Conservation (phyloP, 192 early-diverging fungal genomes). For the Linnemannia exigua region DNA sequence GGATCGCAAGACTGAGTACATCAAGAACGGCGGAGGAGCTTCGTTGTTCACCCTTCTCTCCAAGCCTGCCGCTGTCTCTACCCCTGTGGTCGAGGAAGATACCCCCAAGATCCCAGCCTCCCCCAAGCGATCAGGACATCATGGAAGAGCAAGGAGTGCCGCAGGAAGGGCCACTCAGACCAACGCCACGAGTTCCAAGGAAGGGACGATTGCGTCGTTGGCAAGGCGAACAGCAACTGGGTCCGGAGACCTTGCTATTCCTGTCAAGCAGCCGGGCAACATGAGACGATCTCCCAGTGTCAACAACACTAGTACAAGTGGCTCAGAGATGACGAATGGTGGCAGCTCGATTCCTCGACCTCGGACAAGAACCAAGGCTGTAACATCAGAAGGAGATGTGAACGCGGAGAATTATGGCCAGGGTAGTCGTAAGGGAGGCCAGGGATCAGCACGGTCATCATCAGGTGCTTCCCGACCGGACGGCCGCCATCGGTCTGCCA, state of each 20-base stretch:
- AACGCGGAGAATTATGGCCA: not conserved
- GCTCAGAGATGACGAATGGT: not conserved
- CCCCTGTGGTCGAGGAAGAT: conserved; percentile 4
- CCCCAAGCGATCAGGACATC: conserved; percentile 5
- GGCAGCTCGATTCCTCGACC: conserved; percentile 37
- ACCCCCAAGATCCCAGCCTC: not conserved
- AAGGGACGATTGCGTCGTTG: not conserved
- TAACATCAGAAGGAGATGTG: conserved; percentile 27
- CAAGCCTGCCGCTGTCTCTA: not conserved
- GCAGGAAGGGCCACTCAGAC: not conserved
- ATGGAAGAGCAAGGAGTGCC: conserved; percentile 4
- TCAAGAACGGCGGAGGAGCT: conserved; percentile 30
- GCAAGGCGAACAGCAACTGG: not conserved
- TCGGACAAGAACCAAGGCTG: conserved; percentile 26
- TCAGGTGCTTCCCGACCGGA: not conserved
- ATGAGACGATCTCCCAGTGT: not conserved
- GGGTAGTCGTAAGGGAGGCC: not conserved
- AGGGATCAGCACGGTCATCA: conserved; percentile 2
- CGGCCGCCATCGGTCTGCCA: not conserved
- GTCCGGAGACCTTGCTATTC: not conserved
- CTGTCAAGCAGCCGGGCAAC: not conserved
- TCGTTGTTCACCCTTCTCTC: not conserved
- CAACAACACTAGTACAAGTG: not conserved
- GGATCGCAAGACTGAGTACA: conserved; percentile 47
- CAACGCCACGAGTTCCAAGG: not conserved